Base-by-base conservation (phyloP, 169 alveolate species). In the Neospora caninum region DNA sequence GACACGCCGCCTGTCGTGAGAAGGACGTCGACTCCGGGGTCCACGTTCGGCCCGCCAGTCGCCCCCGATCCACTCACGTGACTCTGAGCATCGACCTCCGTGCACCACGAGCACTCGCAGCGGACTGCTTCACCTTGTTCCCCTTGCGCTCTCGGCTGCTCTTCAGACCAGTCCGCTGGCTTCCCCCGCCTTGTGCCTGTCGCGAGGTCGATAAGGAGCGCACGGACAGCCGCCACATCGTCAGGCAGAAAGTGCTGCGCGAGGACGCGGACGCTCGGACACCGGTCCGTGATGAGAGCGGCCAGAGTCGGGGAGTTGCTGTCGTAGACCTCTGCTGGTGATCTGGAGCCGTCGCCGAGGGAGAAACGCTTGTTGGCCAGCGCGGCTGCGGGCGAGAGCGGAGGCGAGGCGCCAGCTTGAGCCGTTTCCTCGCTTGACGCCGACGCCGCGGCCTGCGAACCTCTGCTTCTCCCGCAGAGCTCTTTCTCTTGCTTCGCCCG, bases 1-100 rank as follows among this genome's bases (percentile, higher is more conserved):
- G 89, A 82, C 34, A 82, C 89, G 13, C 89, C 89, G 38, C 89
- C 89, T 9, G 89, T 82, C 18, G 89, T 29, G 69, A 82, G 10
- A 13, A 82, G 89, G 67, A 42, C 89, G 38, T 82, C 89, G 67
- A 31, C 84, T 16, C 84, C 84, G 42, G 25, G 9, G 25, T n/a
- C 84, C 42, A 13, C 49, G 27, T 73, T 16, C 31, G 38, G 41
- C 31, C 31, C 41, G 38, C 13, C 10, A 69, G 64, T 18, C 64
- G 7, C 64, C 27, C 31, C 73, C 4, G 58, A 13, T 49, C 58
- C 58, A 49, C 13, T 49, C 58, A 13, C 58, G 4, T 49, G 58
- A 49, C 31, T 64, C 31, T 64, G 16, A 10, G 34, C 34, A 64
- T 16, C 73, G n/a, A 16, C 20, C n/a, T 16, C 73, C 73, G 73